Base-by-base conservation (phyloP, 1,284 basidiomycete species). In the Apiotrichum sp. region DNA sequence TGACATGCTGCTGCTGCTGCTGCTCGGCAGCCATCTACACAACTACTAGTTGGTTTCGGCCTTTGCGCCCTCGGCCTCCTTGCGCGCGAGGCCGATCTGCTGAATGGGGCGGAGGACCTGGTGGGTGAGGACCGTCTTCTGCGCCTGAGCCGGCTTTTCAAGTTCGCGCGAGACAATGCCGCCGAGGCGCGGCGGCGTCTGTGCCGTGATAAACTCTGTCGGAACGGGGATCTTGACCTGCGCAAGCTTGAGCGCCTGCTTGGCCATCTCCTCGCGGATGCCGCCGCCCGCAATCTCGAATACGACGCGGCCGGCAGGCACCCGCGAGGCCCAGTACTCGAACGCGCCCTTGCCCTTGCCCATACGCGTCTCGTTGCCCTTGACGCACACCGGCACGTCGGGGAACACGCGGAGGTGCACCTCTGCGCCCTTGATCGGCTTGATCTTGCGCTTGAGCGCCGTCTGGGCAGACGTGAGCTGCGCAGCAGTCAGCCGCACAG, bases 301-400 rank as follows among this genome's bases (percentile, higher is more conserved):
- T 29, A 98, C 83, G 7, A 98, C 93, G 46, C 89, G 85, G 4
- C 93, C 93, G n/a, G 85, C 87, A 6, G 88, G 85, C 1, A 92
- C 92, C 54, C 93, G 93, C 67, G 89, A 92, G 38, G 93, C 91
- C 96, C 95, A 98, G 75, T 84, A 98, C 73, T 98, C 95, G 68
- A 98, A 98, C 0, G 88, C 84, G 47, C 96, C 96, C 77, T 98
- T 98, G 57, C 96, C 96, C 78, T 98, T 98, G 47, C 95, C 95
- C 96, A 98, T 98, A 83, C 96, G 88, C 6, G 93, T 96, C 76
- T 98, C 95, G 70, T 97, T 98, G 53, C 95, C 95, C 84, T 98
- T 98, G 56, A 98, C 87, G 79, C 93, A 97, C 56, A 98, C 92
- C 3, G 95, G 93, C 55, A 97, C 86, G 78, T 98, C 92, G 3